Base-by-base conservation (phyloP, 805 yeast genomes). In the Ogataea naganishii region DNA sequence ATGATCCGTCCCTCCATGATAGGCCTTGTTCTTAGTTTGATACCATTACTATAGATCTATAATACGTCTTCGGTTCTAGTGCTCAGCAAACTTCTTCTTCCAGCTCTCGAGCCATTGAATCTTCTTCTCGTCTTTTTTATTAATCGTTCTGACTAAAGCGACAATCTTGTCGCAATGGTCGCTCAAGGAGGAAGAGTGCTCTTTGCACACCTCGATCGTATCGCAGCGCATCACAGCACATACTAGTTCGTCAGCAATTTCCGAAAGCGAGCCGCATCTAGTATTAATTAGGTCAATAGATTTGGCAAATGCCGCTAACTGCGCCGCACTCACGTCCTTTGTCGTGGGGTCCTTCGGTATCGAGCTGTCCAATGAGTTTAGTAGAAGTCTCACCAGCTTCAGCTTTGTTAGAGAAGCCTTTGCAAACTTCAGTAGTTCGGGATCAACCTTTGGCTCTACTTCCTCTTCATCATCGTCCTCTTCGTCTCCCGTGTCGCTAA, bases 61-160 rank as follows among this genome's bases (percentile, higher is more conserved):
- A n/a, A n/a, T n/a, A n/a, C n/a, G n/a, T n/a, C n/a, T n/a, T n/a
- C n/a, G 17, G 10, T 12, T 18, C 8, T 22, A 29, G 18, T 32
- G 37, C 25, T 56, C 58, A 14, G 33, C 26, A 30, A 60, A 74
- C 46, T 71, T 74, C 1, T 52, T 39, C 26, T 51, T 53, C 79
- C 81, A 73, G 4, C 76, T 58, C 19, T 53, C 55, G 29, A 73
- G 53, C 80, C 82, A 76, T 46, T 66, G 67, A n/a, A 62, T 52
- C 47, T 72, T 77, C 39, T 66, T 66, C 10, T 64, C 66, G 35
- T 70, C 71, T 7, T 51, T 47, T 32, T 58, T 61, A 39, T 77
- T 78, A 22, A 74, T 53, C 8, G 44, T 51, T 29, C 60, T 63
- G 11, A 77, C 65, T 1, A 59, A 45, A 6, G 47, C 50, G 1